Evolutionary conservation across 2,329 filamentous ascomycete species (phyloP), one percentile per base, ranked within the genome.

Genomic region (Lachnellula cervina): DNA sequence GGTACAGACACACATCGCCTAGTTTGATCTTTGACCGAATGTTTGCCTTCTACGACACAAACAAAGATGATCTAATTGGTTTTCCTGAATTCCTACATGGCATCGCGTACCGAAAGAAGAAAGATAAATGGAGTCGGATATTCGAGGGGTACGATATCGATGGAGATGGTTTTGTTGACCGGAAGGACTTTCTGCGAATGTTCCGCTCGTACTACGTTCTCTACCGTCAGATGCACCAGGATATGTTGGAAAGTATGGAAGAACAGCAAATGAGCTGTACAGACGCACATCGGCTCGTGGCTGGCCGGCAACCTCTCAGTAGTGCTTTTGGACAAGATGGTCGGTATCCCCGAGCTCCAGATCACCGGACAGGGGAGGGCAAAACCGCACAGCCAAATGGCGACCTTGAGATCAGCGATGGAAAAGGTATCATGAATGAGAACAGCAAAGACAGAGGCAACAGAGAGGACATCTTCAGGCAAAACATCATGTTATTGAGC

Each of bases 21-120:
- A 97, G 95, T 69, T 81, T 96, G 14, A 89, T 99, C 57, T 94
- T 96, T 68, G 93, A 99, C 70, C 88, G 94, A 63, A 94, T 97
- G 82, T 99, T 97, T 73, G 84, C 89, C 50, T 97, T 97, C 71
- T 99, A 97, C 71, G 94, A 99, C 72, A 89, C 86, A 34, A 93
- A 97, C 70, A 81, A 84, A 43, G 90, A 99, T 68, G 89, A 88
- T 21, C 76, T 96, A 7, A 97, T 99, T 65, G 89, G 89, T 7
- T 97, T 99, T 64, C 81, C 90, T 49, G 94, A 99, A 69, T 99
- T 97, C 67, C 75, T 97, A 23, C 84, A 87, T 55, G 94, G 90
- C 0, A 77, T 97, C 48, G 86, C 90, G 4, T 87, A 84, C 64
- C 75, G 83, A 28, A 86, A 83, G 64, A 76, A 81, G 55, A 83